Percentiles rank a stretch among this genome's conserved stretches.
Evolutionary conservation across 345 rosid species (phyloP).

Genomic region (Arabis hirsuta): DNA sequence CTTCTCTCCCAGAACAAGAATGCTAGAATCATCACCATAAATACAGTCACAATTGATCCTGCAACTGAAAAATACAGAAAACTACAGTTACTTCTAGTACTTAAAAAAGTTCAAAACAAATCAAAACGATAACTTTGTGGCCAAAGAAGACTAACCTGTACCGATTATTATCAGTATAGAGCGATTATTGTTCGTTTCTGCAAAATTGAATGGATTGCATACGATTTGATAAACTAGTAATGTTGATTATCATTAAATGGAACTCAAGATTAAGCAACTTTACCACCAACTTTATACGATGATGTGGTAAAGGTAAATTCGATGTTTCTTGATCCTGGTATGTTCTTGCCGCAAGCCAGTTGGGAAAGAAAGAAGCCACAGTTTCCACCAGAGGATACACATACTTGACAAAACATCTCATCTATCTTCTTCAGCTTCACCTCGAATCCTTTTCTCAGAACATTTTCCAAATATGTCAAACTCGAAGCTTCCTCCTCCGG

Average conservation of each 20-base stretch:
- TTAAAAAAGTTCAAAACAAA: neutral
- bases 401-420: neutral
- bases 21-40: neutral
- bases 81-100: neutral
- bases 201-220: neutral
- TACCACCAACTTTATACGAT: neutral
- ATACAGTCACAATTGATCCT: neutral
- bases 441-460: conserved; percentile 36
- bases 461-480: neutral
- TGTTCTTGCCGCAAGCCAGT: conserved; percentile 9
- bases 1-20: neutral
- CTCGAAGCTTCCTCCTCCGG: neutral
- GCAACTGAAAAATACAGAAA: neutral
- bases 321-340: neutral
- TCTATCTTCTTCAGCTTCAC: conserved; percentile 35
- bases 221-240: neutral
- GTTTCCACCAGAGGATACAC: conserved; percentile 7
- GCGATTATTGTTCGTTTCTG: neutral
- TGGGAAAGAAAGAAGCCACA: neutral
- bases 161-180: conserved; percentile 2
- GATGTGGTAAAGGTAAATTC: neutral
- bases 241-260: neutral
- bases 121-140: no score
- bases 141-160: neutral
- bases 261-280: neutral